Evolutionary conservation across 2,329 filamentous ascomycete genomes (phyloP).

Genomic region (Fusarium domesticum): DNA sequence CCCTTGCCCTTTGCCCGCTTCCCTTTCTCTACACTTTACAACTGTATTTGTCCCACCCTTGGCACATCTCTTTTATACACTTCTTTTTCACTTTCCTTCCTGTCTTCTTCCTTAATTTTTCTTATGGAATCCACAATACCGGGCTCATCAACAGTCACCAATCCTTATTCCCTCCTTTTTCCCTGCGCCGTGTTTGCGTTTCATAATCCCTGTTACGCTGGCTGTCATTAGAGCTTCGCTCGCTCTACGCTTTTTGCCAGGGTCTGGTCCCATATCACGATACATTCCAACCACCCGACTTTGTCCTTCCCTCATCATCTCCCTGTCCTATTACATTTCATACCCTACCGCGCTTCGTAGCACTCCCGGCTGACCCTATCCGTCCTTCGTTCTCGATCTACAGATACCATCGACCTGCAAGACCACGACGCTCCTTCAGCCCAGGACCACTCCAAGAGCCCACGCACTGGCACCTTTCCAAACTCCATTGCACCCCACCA

Average conservation of each 20-base stretch:
- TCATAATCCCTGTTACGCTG: conserved; percentile 20
- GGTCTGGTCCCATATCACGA: conserved; percentile 18
- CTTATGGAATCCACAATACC: no score
- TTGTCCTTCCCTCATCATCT: conserved; percentile 17
- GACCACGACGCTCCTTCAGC: conserved; percentile 78
- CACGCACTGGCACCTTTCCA: conserved; percentile 29
- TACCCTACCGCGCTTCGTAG: conserved; percentile 3
- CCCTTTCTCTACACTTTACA: no score
- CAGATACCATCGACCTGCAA: conserved; percentile 95
- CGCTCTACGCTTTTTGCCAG: conserved; percentile 11
- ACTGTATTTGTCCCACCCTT: no score
- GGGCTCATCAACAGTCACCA: no score
- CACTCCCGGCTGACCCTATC: conserved; percentile 19
- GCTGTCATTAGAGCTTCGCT: conserved; percentile 20
- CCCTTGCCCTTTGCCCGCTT: not conserved
- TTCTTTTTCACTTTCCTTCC: no score
- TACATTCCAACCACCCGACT: conserved; percentile 29
- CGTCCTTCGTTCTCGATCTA: conserved; percentile 8
- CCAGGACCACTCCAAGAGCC: conserved; percentile 63
- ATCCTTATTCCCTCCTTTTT: not conserved
- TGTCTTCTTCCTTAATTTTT: no score
- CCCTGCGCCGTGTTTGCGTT: not conserved
- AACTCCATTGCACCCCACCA: conserved; percentile 73
- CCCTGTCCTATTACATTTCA: conserved; percentile 9
- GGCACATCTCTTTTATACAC: no score